Percentiles rank a stretch among this genome's conserved stretches.
These are phyloP conservation scores for Luvunga scandens DNA, from an alignment of 345 rosid species.

Conservation along the genomic window DNA sequence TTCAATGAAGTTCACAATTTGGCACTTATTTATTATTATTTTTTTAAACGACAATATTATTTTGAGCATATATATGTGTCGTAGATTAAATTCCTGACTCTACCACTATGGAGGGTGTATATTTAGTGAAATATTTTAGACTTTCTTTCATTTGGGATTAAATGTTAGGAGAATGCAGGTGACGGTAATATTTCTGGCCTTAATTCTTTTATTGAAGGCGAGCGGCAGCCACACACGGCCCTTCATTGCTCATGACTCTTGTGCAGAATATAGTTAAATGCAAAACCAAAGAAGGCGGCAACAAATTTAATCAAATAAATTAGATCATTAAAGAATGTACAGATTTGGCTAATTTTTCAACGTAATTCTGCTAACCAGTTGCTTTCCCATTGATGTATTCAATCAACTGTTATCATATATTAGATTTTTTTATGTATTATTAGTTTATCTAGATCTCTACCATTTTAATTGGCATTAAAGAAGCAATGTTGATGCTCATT, in stretches of 20 bases:
- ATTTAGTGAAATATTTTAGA: too few relatives aligned
- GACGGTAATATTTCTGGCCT: neutral
- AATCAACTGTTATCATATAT: neutral
- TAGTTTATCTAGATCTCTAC: neutral
- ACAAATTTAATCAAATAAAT: too few relatives aligned
- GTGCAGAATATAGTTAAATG: neutral
- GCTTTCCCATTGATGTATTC: neutral
- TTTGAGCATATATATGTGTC: too few relatives aligned
- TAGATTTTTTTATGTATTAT: too few relatives aligned
- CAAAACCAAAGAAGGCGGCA: neutral
- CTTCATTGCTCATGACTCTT: too few relatives aligned
- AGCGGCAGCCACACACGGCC: neutral
- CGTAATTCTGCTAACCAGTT: neutral
- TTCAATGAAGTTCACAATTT: too few relatives aligned
- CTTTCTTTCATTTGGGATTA: too few relatives aligned
- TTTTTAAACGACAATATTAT: too few relatives aligned
- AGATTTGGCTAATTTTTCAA: neutral
- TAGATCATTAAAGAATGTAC: neutral
- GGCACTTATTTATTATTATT: too few relatives aligned
- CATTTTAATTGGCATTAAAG: conserved; percentile 5
- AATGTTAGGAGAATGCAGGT: too few relatives aligned
- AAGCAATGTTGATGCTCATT: neutral
- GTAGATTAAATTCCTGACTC: too few relatives aligned
- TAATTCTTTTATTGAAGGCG: neutral
- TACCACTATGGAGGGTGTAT: too few relatives aligned